These are phyloP conservation scores for Leccinum rimulosum DNA, from an alignment of 768 basidiomycete species.

Conservation along the genomic window DNA sequence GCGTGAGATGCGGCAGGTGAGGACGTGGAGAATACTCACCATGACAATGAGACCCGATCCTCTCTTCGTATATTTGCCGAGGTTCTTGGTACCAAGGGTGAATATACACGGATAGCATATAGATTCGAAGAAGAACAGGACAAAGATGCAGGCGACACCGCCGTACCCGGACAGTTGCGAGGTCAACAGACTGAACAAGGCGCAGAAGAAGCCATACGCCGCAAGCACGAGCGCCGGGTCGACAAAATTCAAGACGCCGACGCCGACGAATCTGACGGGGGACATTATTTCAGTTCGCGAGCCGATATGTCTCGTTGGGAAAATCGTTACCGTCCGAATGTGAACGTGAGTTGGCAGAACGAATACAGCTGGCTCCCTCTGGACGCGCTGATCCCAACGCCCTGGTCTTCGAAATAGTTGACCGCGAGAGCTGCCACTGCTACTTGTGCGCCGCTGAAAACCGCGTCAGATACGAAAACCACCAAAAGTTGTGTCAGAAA, in stretches of 20 bases:
- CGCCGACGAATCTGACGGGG: slow-evolving; percentile 53
- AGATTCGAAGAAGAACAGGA: slow-evolving; percentile 72
- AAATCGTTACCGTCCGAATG: slow-evolving; percentile 51
- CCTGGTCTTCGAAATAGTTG: slow-evolving; percentile 67
- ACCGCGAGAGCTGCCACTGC: slow-evolving; percentile 66
- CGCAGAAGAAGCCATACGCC: slow-evolving; percentile 51
- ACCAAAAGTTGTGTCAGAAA: slow-evolving; percentile 1
- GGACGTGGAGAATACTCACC: slow-evolving; percentile 29
- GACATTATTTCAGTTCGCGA: background rate
- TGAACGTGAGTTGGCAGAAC: slow-evolving; percentile 69
- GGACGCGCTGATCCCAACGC: slow-evolving; percentile 48
- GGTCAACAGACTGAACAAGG: slow-evolving; percentile 49
- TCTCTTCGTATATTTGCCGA: slow-evolving; percentile 57
- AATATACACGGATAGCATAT: slow-evolving; percentile 73
- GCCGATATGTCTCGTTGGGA: background rate
- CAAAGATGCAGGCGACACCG: slow-evolving; percentile 60
- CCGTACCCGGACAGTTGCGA: slow-evolving; percentile 49
- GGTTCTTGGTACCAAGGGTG: slow-evolving; percentile 62
- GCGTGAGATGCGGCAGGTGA: background rate
- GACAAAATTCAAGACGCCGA: slow-evolving; percentile 56
- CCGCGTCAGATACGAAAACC: background rate
- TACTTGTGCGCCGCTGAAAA: slow-evolving; percentile 58
- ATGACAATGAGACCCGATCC: slow-evolving; percentile 66
- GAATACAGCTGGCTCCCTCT: slow-evolving; percentile 65
- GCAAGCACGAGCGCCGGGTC: slow-evolving; percentile 64